A percentile compares a stretch with the other conserved stretches of the same genome.
phyloP scores from a whole-genome alignment of 305 asterid species.

The Solanum chacoense region DNA sequence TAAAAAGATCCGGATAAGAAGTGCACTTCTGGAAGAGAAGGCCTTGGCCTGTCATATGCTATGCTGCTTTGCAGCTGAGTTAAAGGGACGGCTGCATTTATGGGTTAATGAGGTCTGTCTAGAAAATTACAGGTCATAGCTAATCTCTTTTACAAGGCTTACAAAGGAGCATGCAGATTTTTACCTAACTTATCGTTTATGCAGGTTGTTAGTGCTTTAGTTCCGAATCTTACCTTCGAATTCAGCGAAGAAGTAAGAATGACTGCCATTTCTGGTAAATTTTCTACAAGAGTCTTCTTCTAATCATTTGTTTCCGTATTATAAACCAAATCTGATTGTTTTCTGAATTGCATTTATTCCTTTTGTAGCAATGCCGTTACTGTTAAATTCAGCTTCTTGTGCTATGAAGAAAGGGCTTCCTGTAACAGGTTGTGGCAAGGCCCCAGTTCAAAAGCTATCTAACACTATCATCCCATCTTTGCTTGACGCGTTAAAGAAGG shows the following conservation, averaged over 20 bases:
- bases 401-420: neutral
- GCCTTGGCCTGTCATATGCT: conserved; percentile 3
- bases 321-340: neutral
- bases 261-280: neutral
- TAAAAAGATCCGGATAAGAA: neutral
- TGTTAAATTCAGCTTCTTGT: neutral
- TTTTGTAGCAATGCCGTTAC: conserved; percentile 1
- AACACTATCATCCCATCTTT: neutral
- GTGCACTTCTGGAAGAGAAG: conserved; percentile 3
- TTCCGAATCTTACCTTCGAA: conserved; percentile 3
- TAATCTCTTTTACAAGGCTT: neutral
- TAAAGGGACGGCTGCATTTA: neutral
- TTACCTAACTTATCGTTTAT: neutral
- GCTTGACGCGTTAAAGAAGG: neutral
- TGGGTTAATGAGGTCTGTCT: conserved; percentile 8
- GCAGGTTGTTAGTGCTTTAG: conserved; percentile 1
- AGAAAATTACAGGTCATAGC: neutral
- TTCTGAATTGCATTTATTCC: neutral
- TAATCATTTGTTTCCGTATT: neutral
- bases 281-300: neutral
- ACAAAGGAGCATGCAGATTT: neutral
- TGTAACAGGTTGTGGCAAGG: neutral
- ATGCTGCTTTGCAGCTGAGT: neutral
- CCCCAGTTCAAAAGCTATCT: neutral
- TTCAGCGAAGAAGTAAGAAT: neutral